Percentiles rank a stretch among this genome's conserved stretches.
Evolutionary conservation across 1,284 basidiomycete species (phyloP).

Genomic region (Pseudomicrostroma phylloplanum): DNA sequence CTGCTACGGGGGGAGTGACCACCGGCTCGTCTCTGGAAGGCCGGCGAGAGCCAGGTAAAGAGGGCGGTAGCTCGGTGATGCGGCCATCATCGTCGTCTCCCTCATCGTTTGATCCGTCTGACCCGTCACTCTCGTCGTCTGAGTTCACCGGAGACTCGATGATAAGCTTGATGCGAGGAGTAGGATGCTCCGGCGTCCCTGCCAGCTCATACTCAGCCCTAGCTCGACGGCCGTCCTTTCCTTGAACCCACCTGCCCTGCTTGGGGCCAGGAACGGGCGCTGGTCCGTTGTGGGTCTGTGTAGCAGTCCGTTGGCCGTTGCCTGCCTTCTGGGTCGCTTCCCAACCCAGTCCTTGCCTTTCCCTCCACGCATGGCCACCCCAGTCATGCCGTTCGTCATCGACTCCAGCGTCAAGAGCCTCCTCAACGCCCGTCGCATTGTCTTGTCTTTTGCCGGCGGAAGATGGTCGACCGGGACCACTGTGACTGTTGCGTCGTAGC

Average conservation of each 20-base stretch:
- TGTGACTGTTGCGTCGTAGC: slow-evolving; percentile 18
- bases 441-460: slow-evolving; percentile 16
- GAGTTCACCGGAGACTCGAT: slow-evolving; percentile 41
- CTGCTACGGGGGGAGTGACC: not conserved
- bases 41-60: not conserved
- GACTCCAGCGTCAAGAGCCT: not conserved
- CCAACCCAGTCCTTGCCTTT: slow-evolving; percentile 7
- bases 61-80: slow-evolving; percentile 25
- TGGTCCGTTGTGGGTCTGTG: slow-evolving; percentile 9
- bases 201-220: slow-evolving; percentile 52
- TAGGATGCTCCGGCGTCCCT: slow-evolving; percentile 48
- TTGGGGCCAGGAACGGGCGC: not conserved
- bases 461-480: not conserved
- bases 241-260: slow-evolving; percentile 35
- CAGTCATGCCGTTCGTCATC: slow-evolving; percentile 17
- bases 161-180: slow-evolving; percentile 50
- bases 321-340: not conserved
- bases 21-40: slow-evolving; percentile 8
- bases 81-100: slow-evolving; percentile 12
- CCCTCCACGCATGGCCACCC: slow-evolving; percentile 20
- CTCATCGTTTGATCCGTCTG: slow-evolving; percentile 10
- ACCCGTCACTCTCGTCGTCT: slow-evolving; percentile 24
- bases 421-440: slow-evolving; percentile 16
- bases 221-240: slow-evolving; percentile 43
- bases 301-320: slow-evolving; percentile 9